A percentile compares a stretch with the other conserved stretches of the same genome.
Conservation (phyloP, 208 protist species). For the Wallacemonas collosoma region DNA sequence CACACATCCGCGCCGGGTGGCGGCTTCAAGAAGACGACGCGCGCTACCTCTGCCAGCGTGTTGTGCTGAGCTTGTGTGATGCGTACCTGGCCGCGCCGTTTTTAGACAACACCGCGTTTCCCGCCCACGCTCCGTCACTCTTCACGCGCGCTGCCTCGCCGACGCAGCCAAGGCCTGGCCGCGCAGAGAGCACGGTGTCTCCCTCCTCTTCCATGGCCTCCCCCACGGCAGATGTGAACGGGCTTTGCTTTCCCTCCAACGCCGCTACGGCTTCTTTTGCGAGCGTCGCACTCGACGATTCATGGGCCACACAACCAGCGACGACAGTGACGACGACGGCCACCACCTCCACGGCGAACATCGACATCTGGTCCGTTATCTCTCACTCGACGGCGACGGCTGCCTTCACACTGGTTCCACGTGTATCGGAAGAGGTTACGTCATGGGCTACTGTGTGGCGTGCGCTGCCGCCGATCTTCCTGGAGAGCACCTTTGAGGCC, state of each 20-base stretch:
- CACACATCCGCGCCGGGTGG: not conserved
- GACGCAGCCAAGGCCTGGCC: not conserved
- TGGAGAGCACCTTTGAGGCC: slow-evolving; percentile 7
- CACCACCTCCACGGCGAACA: not conserved
- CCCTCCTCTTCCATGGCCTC: not conserved
- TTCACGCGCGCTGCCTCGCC: not conserved
- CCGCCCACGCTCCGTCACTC: not conserved
- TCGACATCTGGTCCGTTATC: not conserved
- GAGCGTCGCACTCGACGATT: not conserved
- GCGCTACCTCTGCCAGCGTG: slow-evolving; percentile 32
- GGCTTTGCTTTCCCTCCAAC: not conserved
- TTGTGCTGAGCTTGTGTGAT: slow-evolving; percentile 57
- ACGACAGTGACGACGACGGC: not conserved
- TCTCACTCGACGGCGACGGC: not conserved
- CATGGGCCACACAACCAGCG: not conserved
- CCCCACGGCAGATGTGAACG: not conserved
- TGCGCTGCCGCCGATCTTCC: not conserved
- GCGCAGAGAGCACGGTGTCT: not conserved
- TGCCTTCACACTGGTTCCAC: not conserved
- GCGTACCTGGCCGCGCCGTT: slow-evolving; percentile 50
- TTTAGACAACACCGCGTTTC: not conserved
- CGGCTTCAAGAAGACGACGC: slow-evolving; percentile 22
- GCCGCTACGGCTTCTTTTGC: not conserved
- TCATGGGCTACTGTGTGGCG: not conserved
- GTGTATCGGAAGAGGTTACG: too few species aligned